phyloP scores from a whole-genome alignment of 495 filamentous ascomycete genomes.

The Neurospora intermedia region DNA sequence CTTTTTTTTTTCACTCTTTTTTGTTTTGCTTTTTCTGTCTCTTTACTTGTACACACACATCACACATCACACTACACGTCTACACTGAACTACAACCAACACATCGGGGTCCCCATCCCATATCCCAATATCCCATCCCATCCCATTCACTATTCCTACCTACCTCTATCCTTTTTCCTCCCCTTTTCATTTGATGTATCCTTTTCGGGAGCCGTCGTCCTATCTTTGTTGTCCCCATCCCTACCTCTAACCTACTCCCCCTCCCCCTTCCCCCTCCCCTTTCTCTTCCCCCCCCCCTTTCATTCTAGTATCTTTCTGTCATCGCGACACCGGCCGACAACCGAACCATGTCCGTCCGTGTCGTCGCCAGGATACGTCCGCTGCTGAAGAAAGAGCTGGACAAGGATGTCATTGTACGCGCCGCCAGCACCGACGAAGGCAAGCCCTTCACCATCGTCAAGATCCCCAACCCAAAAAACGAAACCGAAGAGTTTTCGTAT shows the following conservation, averaged over 20 bases:
- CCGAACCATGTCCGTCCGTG: constrained; percentile 55
- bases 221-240: neutral
- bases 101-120: neutral
- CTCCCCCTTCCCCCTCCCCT: neutral
- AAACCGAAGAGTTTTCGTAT: constrained; percentile 81
- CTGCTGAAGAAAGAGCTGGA: constrained; percentile 73
- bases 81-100: neutral
- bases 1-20: neutral
- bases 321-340: neutral
- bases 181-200: neutral
- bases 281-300: neutral
- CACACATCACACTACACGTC: no score
- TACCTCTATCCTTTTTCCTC: neutral
- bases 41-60: neutral
- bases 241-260: neutral
- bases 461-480: constrained; percentile 93
- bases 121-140: constrained; percentile 1
- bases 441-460: constrained; percentile 56
- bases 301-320: neutral
- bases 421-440: constrained; percentile 46
- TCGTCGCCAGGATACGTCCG: constrained; percentile 82
- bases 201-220: neutral
- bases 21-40: neutral
- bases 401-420: constrained; percentile 72
- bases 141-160: constrained; percentile 3